A percentile compares a stretch with the other conserved stretches of the same genome.
These are phyloP conservation scores for Groenewaldozyma tartarivorans DNA, from an alignment of 805 yeast genomes.

Conservation along the genomic window DNA sequence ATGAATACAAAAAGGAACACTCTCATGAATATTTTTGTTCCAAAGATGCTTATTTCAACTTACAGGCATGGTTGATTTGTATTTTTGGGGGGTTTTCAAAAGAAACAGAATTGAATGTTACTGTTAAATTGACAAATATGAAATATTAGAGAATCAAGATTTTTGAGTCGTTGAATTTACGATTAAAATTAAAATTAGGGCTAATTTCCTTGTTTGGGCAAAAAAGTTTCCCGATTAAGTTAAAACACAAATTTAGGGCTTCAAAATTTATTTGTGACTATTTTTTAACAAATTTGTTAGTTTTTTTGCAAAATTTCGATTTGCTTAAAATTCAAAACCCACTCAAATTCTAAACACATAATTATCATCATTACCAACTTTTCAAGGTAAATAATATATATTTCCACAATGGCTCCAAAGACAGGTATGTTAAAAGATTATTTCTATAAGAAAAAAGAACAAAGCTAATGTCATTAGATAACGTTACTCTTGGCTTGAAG, in stretches of 20 bases:
- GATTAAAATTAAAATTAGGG: background rate
- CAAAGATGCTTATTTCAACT: background rate
- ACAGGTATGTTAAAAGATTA: constrained; percentile 21
- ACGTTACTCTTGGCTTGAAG: constrained; percentile 64
- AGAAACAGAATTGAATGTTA: too few species aligned
- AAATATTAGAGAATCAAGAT: too few species aligned
- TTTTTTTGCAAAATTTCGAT: too few species aligned
- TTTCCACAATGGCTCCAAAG: constrained; percentile 20
- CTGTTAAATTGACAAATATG: too few species aligned
- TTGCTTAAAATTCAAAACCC: too few species aligned
- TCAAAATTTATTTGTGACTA: too few species aligned
- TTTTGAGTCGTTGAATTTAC: background rate
- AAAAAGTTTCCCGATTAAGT: background rate
- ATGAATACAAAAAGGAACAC: background rate
- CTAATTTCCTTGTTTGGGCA: background rate
- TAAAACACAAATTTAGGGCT: background rate
- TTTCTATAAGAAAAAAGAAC: background rate
- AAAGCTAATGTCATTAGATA: constrained; percentile 22
- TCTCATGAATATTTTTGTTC: background rate
- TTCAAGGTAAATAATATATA: background rate
- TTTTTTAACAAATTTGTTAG: too few species aligned
- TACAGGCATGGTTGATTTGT: constrained; percentile 5
- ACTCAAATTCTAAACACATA: too few species aligned
- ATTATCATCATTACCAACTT: background rate
- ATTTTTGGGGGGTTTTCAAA: background rate